Percentiles rank a stretch among this genome's conserved stretches.
Conservation (phyloP, 345 rosid genomes). For the Clausena lansium region DNA sequence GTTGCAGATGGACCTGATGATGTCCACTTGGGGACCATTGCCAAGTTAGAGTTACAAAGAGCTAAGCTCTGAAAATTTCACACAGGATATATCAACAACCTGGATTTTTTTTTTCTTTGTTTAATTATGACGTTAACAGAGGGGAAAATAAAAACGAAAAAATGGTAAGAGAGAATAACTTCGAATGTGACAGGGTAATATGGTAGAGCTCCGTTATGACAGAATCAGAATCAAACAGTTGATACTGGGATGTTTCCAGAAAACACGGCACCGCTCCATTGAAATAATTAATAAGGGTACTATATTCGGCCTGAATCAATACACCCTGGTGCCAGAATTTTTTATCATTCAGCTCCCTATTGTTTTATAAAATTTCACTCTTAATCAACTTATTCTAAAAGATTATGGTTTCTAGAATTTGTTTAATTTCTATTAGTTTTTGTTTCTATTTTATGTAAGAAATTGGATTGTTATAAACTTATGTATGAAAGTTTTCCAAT, state of each 20-base stretch:
- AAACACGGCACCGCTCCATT: neutral
- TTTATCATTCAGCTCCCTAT: too few relatives aligned
- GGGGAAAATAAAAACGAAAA: neutral
- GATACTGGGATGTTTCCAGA: neutral
- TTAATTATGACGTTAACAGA: neutral
- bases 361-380: too few relatives aligned
- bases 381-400: too few relatives aligned
- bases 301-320: too few relatives aligned
- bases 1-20: slow-evolving; percentile 94
- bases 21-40: slow-evolving; percentile 91
- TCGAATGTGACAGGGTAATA: neutral
- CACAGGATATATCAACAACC: neutral
- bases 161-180: neutral
- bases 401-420: too few relatives aligned
- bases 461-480: too few relatives aligned
- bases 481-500: too few relatives aligned
- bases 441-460: too few relatives aligned
- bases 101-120: neutral
- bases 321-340: too few relatives aligned
- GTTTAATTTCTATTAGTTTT: too few relatives aligned
- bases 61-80: slow-evolving; percentile 57
- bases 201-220: neutral
- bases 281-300: too few relatives aligned
- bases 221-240: neutral
- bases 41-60: slow-evolving; percentile 70